Conservation (phyloP, 2,329 filamentous ascomycete species). For the Ramularia endophylla region DNA sequence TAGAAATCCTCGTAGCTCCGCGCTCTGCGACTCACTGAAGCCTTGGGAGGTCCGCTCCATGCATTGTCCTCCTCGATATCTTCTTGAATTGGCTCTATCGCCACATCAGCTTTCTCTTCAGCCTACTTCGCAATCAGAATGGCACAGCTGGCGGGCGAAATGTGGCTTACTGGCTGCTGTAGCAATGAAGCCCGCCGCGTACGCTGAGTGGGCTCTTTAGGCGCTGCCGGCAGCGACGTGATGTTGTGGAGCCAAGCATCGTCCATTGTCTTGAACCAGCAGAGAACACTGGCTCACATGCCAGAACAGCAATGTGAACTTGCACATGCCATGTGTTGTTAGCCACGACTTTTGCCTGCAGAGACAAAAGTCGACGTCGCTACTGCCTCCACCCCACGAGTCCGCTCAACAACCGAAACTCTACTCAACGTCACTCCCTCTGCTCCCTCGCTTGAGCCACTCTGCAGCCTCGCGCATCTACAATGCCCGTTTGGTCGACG, state of each 20-base stretch:
- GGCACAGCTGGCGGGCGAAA: slow-evolving; percentile 28
- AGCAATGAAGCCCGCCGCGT: slow-evolving; percentile 65
- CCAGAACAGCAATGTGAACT: not conserved
- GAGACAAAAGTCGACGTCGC: no score
- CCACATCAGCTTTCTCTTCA: slow-evolving; percentile 48
- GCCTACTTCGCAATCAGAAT: slow-evolving; percentile 47
- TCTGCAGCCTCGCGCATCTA: not conserved
- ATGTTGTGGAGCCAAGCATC: slow-evolving; percentile 76
- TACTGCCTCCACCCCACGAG: slow-evolving; percentile 1
- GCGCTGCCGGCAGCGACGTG: slow-evolving; percentile 51
- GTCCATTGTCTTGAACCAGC: slow-evolving; percentile 41
- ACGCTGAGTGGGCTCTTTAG: slow-evolving; percentile 49
- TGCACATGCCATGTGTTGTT: no score
- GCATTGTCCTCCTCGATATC: slow-evolving; percentile 44
- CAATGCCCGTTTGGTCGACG: not conserved
- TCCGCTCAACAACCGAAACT: not conserved
- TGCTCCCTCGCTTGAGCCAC: not conserved
- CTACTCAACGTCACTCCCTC: not conserved
- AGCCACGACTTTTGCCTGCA: no score
- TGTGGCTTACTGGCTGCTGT: slow-evolving; percentile 44
- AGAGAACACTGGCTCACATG: no score
- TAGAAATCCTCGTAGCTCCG: slow-evolving; percentile 78
- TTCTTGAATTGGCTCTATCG: slow-evolving; percentile 51
- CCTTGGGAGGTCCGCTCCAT: slow-evolving; percentile 55
- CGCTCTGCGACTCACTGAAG: slow-evolving; percentile 59